Evolutionary conservation across 1,284 basidiomycete genomes (phyloP), one percentile per base, ranked within the genome.

Genomic region (Ganoderma multipileum): DNA sequence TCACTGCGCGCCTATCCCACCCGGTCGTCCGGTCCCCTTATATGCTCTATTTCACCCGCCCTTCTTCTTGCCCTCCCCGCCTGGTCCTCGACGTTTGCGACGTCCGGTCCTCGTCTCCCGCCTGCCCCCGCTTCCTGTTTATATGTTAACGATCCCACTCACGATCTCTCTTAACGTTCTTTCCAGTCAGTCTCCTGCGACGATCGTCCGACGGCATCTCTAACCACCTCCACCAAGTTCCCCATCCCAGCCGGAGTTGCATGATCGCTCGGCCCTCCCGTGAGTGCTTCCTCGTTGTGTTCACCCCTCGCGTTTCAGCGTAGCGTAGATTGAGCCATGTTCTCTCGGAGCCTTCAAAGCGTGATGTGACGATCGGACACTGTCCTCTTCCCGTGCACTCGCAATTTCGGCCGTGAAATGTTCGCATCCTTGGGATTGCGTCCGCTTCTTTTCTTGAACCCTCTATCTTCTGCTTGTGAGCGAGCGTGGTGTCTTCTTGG

Each of bases 181-280:
- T 62, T 71, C 68, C 70, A 80, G 81, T 81, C 70, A 80, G 81
- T 81, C 75, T 68, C 76, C 68, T 64, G 57, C 68, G 33, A 66
- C 64, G 61, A 72, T 69, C 70, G 57, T 70, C 67, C 47, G 55
- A 44, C 67, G 67, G 68, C 71, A 66, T 72, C 68, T 68, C 71
- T 70, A 57, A 68, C 54, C 79, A 76, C 77, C 74, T 75, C 69
- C 57, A 65, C 18, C 55, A 58, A 60, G 66, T 61, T 52, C 28
- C 66, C 36, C 63, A 38, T 57, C 57, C 9, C 59, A 64, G 55
- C 63, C 54, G 41, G 62, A 71, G 73, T 72, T 78, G 81, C 76
- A 83, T 83, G 80, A 77, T 75, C 75, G 76, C 72, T 75, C 76
- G 72, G 74, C 71, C 74, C 63, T 74, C 75, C 73, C 76, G 83